Base-by-base conservation (phyloP, 805 yeast genomes). In the Saccharomycopsis sp. region DNA sequence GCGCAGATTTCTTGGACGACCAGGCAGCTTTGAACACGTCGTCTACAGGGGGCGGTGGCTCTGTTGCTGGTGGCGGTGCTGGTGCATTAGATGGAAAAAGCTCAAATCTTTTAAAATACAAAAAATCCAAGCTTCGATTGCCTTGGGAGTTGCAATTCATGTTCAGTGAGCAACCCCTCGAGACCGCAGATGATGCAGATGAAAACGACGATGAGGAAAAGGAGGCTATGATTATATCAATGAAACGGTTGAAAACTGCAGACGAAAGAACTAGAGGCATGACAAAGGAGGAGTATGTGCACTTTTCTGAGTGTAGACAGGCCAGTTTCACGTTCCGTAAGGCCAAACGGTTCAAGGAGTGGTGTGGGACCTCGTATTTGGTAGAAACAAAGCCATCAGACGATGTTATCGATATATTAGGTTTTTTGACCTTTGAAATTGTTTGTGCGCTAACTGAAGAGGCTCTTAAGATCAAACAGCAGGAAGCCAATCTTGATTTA, bases 291-390 rank as follows among this genome's bases (percentile, higher is more conserved):
- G 99, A 94, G 68, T 94, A 94, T 67, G 99, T 91, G 16, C 99
- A 94, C 69, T 94, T 98, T 97, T 89, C 97, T 12, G 99, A 94
- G 67, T 94, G 99, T 72, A 81, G 99, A 61, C 99, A 94, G 70
- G 98, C 98, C 1, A 85, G 95, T 59, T 94, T 94, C 70, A 94
- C 99, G 0, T 94, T 91, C 66, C 79, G 97, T 64, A 94, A 94
- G 69, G 87, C 88, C n/a, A 91, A 91, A 69, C 75, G 97, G 66
- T 94, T 94, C 69, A 80, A 92, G 67, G 99, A 94, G 66, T 94
- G 99, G 99, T 92, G 96, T 16, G 96, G 94, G 12, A 81, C 92
- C 50, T 73, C 89, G 0, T 85, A 83, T 55, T 73, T 94, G 47
- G 85, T 96, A 3, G 99, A 94, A 61, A 82, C 92, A 20, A 81